Evolutionary conservation across 2,329 filamentous ascomycete species (phyloP).

Genomic region (Nemania sp.): DNA sequence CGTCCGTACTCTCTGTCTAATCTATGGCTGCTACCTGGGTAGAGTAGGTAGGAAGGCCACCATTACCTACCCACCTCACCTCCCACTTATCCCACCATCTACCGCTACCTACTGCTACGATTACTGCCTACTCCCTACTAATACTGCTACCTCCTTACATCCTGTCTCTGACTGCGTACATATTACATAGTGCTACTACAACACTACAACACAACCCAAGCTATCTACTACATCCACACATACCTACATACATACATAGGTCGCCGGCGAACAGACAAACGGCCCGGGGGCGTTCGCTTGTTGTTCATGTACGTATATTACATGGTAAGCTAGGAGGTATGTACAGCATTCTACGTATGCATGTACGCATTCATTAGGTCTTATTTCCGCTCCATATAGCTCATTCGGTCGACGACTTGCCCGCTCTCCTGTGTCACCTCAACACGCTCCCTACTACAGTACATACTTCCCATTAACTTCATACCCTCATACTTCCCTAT

Average conservation of each 20-base stretch:
- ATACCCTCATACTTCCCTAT: not conserved
- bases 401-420: not conserved
- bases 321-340: not conserved
- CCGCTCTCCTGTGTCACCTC: not conserved
- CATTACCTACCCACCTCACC: not conserved
- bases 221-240: too few relatives aligned
- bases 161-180: not conserved
- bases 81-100: not conserved
- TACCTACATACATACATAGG: too few relatives aligned
- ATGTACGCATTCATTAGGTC: not conserved
- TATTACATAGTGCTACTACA: not conserved
- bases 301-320: not conserved
- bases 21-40: too few relatives aligned
- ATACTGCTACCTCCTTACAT: not conserved
- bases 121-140: not conserved
- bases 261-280: slow-evolving; percentile 1
- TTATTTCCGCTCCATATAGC: not conserved
- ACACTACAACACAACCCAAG: not conserved
- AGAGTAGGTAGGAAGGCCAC: too few relatives aligned
- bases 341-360: not conserved
- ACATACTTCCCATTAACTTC: too few relatives aligned
- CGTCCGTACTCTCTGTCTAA: too few relatives aligned
- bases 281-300: slow-evolving; percentile 20
- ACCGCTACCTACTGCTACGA: not conserved
- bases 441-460: too few relatives aligned